Conservation (phyloP, 495 filamentous ascomycete genomes). For the Trichodelitschia bisporula region DNA sequence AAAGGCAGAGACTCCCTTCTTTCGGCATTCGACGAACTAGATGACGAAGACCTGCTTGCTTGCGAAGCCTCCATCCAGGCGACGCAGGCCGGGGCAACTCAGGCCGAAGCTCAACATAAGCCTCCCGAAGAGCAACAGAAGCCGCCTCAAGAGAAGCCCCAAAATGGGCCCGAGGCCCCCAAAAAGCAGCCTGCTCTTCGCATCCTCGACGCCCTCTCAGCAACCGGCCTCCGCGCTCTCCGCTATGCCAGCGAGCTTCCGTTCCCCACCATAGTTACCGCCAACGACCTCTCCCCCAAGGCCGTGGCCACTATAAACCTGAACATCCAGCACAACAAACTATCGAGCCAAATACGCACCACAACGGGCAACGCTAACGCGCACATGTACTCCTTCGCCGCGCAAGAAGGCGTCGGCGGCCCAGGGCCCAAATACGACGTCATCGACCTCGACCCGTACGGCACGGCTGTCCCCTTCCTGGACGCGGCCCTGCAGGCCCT, state of each 20-base stretch:
- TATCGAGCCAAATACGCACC: slow-evolving; percentile 41
- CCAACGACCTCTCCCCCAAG: slow-evolving; percentile 60
- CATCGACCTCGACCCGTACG: slow-evolving; percentile 93
- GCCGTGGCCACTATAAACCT: slow-evolving; percentile 59
- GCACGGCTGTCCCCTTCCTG: slow-evolving; percentile 71
- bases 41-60: neutral
- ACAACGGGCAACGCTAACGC: slow-evolving; percentile 58
- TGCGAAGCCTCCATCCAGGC: neutral
- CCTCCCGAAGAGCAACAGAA: neutral
- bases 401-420: slow-evolving; percentile 2
- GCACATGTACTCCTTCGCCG: slow-evolving; percentile 55
- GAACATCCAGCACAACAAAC: slow-evolving; percentile 62
- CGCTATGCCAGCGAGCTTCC: slow-evolving; percentile 84
- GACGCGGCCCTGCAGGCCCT: slow-evolving; percentile 72
- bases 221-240: slow-evolving; percentile 75
- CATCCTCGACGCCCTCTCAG: slow-evolving; percentile 86
- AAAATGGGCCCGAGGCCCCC: neutral
- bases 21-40: too few relatives aligned
- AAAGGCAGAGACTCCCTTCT: too few relatives aligned
- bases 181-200: slow-evolving; percentile 25
- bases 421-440: slow-evolving; percentile 41
- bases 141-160: neutral
- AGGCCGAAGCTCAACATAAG: neutral
- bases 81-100: neutral
- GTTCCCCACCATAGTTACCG: slow-evolving; percentile 52